These are phyloP conservation scores for Mytilinidion resinicola DNA, from an alignment of 495 filamentous ascomycete genomes.

Conservation along the genomic window DNA sequence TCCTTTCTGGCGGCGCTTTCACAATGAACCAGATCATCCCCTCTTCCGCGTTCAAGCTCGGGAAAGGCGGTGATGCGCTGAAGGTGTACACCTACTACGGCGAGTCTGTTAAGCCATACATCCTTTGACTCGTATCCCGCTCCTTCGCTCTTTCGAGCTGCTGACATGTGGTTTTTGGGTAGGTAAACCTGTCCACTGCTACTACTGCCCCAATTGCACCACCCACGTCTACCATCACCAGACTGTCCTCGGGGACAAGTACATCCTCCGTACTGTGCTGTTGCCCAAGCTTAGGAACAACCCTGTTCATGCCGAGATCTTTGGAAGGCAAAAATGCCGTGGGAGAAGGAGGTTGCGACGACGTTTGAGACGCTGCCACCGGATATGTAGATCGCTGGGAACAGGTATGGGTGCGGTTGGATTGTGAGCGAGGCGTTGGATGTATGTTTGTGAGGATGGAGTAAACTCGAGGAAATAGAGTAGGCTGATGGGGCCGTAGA, in stretches of 20 bases:
- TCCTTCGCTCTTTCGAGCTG: background rate
- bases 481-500: background rate
- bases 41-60: conserved; percentile 43
- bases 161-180: background rate
- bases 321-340: conserved; percentile 20
- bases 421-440: background rate
- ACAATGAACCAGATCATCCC: conserved; percentile 48
- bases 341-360: conserved; percentile 29
- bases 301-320: conserved; percentile 25
- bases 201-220: conserved; percentile 48
- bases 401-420: background rate
- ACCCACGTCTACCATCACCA: conserved; percentile 49
- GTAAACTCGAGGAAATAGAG: background rate
- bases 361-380: conserved; percentile 24
- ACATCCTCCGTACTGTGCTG: conserved; percentile 44
- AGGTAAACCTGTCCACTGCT: conserved; percentile 49
- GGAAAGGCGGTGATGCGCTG: conserved; percentile 38
- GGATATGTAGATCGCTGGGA: conserved; percentile 22
- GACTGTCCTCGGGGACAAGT: conserved; percentile 43
- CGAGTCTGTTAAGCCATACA: conserved; percentile 39
- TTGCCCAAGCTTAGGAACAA: conserved; percentile 30
- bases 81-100: conserved; percentile 47
- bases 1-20: conserved; percentile 41
- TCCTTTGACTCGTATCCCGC: background rate
- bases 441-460: background rate